Evolutionary conservation across 768 basidiomycete species (phyloP), one percentile per base, ranked within the genome.

Genomic region (Gloeopeniophorella convolvens): DNA sequence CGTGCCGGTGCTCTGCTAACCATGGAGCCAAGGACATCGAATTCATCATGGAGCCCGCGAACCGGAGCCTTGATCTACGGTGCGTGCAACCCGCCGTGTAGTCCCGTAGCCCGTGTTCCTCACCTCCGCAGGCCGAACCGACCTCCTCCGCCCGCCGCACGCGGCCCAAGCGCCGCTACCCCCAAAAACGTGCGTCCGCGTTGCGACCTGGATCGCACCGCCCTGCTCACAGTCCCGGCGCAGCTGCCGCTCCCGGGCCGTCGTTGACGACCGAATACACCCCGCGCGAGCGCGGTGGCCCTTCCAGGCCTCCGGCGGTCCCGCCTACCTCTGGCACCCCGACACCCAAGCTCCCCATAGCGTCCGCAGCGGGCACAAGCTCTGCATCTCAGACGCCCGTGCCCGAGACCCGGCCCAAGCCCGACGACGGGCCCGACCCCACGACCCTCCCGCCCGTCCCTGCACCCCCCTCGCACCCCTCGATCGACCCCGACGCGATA

Each of bases 221-320:
- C 5, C 43, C n/a, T 15, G 23, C 21, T 36, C 15, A 45, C 40
- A 18, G 60, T 31, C 58, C 42, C 55, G 36, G 43, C 43, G 51
- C 67, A 70, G 73, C 70, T 18, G 69, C 68, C 21, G 75, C 75
- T 46, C 75, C 82, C 9, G 77, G 74, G 43, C 77, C 83, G 5
- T 76, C 84, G 49, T 67, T 88, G 39, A 89, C 88, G 21, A 90
- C 87, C 5, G 86, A 91, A 68, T 89, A 90, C 62, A 89, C 84
- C 5, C 82, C 83, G 9, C 79, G 83, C 31, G 78, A 82, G 54
- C 72, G 85, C 47, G 80, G 76, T 8, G 74, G 70, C n/a, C 72
- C 71, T 18, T 58, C 43, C 47, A 57, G 40, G 59, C 65, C 43
- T 33, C 27, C 23, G 36, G 45, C 37, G 26, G 34, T 49, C 16